phyloP scores from a whole-genome alignment of 768 basidiomycete species.

The Lactifluus pinguis region DNA sequence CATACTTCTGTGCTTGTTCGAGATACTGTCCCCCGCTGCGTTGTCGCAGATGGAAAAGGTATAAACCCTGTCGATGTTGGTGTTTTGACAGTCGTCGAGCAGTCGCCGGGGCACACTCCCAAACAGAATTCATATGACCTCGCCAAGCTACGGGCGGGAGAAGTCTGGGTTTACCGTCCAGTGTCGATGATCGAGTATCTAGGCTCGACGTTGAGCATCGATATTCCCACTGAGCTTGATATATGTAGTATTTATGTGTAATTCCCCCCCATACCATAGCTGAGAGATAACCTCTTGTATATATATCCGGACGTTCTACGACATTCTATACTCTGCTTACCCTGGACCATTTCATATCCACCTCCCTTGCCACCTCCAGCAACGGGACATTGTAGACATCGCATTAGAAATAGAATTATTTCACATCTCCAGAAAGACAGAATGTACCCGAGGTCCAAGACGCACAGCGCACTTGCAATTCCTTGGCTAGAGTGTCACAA shows the following conservation, averaged over 20 bases:
- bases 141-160: slow-evolving; percentile 36
- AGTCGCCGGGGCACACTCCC: slow-evolving; percentile 37
- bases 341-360: slow-evolving; percentile 74
- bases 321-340: too few species aligned
- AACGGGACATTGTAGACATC: slow-evolving; percentile 35
- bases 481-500: slow-evolving; percentile 74
- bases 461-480: slow-evolving; percentile 67
- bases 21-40: slow-evolving; percentile 29
- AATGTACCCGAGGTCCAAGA: slow-evolving; percentile 64
- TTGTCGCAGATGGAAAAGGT: slow-evolving; percentile 27
- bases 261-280: neutral
- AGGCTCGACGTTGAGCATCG: slow-evolving; percentile 20
- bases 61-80: slow-evolving; percentile 35
- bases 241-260: neutral
- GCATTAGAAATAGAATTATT: neutral
- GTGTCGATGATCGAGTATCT: slow-evolving; percentile 33
- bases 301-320: too few species aligned
- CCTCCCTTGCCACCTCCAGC: slow-evolving; percentile 49
- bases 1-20: slow-evolving; percentile 44
- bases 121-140: slow-evolving; percentile 35
- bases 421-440: neutral
- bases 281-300: too few species aligned
- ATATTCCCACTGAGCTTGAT: slow-evolving; percentile 9
- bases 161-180: slow-evolving; percentile 51
- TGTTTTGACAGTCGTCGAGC: slow-evolving; percentile 46